Evolutionary conservation across 441 rosid genomes (phyloP).

Genomic region (Cnidoscolus chayamansa): DNA sequence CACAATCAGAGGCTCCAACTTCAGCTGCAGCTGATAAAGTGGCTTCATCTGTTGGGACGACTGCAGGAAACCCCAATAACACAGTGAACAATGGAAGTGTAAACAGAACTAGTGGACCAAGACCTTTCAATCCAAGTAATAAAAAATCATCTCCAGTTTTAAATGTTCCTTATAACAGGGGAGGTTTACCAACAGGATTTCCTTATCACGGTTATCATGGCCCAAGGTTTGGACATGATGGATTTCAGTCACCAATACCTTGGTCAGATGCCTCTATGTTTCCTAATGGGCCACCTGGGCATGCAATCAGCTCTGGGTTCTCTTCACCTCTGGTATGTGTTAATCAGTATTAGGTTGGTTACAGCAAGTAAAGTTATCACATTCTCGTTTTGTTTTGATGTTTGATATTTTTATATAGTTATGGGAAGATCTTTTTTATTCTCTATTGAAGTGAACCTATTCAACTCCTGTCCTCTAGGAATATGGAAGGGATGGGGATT

Average conservation of each 20-base stretch:
- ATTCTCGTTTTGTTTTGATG: background rate
- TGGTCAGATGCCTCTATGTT: constrained; percentile 41
- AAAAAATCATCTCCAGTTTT: constrained; percentile 40
- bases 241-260: constrained; percentile 37
- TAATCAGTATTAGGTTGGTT: background rate
- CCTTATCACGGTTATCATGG: constrained; percentile 55
- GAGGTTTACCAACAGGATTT: constrained; percentile 35
- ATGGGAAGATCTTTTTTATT: background rate
- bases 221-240: constrained; percentile 48
- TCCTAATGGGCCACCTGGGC: constrained; percentile 35
- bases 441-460: background rate
- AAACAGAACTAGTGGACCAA: constrained; percentile 52
- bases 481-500: background rate
- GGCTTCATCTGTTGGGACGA: constrained; percentile 43
- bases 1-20: constrained; percentile 44
- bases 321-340: constrained; percentile 30
- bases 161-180: constrained; percentile 50
- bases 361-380: background rate
- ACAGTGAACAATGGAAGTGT: constrained; percentile 35
- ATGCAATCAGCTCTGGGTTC: constrained; percentile 31
- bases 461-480: background rate
- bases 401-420: background rate
- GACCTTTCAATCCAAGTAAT: constrained; percentile 42
- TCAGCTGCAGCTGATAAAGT: constrained; percentile 41
- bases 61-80: constrained; percentile 38